Evolutionary conservation across 2,329 filamentous ascomycete species (phyloP).

Genomic region (Paecilomyces sp.): DNA sequence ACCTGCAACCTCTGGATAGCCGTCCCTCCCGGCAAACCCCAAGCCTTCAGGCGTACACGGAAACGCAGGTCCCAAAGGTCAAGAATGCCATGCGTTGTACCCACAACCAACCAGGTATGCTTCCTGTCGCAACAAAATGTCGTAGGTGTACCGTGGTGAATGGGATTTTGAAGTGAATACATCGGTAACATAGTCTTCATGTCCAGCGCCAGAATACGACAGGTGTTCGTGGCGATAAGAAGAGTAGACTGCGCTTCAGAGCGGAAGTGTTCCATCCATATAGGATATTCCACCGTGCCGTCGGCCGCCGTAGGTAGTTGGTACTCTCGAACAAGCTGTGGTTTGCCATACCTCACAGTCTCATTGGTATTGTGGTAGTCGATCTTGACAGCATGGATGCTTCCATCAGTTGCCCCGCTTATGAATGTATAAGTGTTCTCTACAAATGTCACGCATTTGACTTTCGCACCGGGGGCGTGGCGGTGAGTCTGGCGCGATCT

Average conservation of each 20-base stretch:
- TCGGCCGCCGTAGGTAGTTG: constrained; percentile 47
- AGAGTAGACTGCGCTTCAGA: constrained; percentile 75
- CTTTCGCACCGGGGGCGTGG: constrained; percentile 62
- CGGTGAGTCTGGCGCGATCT: constrained; percentile 79
- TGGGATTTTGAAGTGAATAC: constrained; percentile 75
- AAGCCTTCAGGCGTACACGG: constrained; percentile 75
- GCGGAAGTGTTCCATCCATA: constrained; percentile 91
- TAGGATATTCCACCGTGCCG: constrained; percentile 59
- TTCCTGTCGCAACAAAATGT: constrained; percentile 84
- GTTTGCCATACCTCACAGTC: constrained; percentile 66
- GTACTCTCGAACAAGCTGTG: constrained; percentile 70
- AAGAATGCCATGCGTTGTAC: constrained; percentile 86
- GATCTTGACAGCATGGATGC: constrained; percentile 83
- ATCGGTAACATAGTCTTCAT: constrained; percentile 77
- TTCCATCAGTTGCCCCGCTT: constrained; percentile 83
- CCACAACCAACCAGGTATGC: constrained; percentile 83
- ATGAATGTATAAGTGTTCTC: constrained; percentile 92
- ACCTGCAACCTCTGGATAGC: constrained; percentile 73
- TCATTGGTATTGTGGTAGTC: constrained; percentile 54
- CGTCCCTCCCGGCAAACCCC: constrained; percentile 75
- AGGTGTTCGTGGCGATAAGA: constrained; percentile 77
- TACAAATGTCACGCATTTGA: constrained; percentile 81
- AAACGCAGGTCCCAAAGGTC: constrained; percentile 98
- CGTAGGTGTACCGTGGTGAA: constrained; percentile 85
- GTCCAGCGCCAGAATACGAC: constrained; percentile 76